Base-by-base conservation (phyloP, 2,329 filamentous ascomycete species). In the Cladosporium oxysporum region DNA sequence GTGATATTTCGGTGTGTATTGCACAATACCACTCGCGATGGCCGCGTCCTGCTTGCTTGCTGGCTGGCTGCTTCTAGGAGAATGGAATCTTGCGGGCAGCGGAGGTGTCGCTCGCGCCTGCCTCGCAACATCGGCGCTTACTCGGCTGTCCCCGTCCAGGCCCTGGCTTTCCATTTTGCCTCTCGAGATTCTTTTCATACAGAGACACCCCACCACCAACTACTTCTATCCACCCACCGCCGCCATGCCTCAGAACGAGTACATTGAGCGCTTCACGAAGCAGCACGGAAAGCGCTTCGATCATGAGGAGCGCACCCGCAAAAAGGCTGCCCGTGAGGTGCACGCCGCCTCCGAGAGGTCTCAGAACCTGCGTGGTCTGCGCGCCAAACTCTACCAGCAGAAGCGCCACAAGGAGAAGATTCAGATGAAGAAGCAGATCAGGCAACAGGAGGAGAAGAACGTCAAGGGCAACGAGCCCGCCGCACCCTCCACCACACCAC, bases 391-490 rank as follows among this genome's bases (percentile, higher is more conserved):
- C 75, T 90, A 95, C 83, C 90, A 94, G 79, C 90, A 98, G 87
- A 92, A 93, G 84, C 88, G 95, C 29, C 91, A 93, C 83, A 91
- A 93, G 79, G 93, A 99, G 85, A 99, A 99, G 90, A 96, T 97
- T 78, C 92, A 96, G 86, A 93, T 97, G 90, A 91, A 90, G 81
- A 96, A 97, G 86, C 84, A 89, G 76, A 96, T 99, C 86, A 92
- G 91, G 82, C 91, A 92, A 53, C 92, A 97, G 83, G 95, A 99
- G 82, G 92, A 97, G 84, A 90, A 92, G 81, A 96, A 97, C 77
- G 89, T 98, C 84, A 97, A 98, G 83, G 91, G 91, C 10, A 83
- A 87, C 35, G 89, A 90, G 64, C 88, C 91, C 71, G 87, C 90
- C 73, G 91, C 95, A 79, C 91, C 93, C 68, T 88, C 88, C 29